These are phyloP conservation scores for Anthracocystis walkeri DNA, from an alignment of 1,284 basidiomycete genomes.

Conservation along the genomic window DNA sequence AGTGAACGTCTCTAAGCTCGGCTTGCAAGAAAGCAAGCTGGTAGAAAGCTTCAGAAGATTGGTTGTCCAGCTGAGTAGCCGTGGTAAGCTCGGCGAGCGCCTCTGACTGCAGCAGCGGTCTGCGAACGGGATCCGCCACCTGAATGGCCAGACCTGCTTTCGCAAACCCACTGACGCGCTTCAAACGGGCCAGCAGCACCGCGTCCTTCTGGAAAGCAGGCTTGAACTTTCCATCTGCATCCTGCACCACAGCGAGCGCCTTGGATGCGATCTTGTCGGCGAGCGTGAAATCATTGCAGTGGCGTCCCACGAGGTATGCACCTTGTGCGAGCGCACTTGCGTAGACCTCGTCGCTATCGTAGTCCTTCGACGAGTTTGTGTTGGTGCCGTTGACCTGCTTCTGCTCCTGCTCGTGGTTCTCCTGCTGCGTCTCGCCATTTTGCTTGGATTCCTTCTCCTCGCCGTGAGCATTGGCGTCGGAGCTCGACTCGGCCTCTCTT, in stretches of 20 bases:
- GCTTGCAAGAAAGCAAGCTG: slow-evolving; percentile 72
- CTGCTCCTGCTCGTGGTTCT: slow-evolving; percentile 4
- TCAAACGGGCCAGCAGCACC: slow-evolving; percentile 40
- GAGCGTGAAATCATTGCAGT: slow-evolving; percentile 45
- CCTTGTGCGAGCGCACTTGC: slow-evolving; percentile 58
- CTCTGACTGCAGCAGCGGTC: slow-evolving; percentile 32
- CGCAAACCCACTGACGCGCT: slow-evolving; percentile 52
- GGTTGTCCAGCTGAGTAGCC: slow-evolving; percentile 75
- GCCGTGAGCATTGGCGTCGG: slow-evolving; percentile 19
- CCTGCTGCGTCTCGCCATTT: slow-evolving; percentile 21
- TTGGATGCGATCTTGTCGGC: slow-evolving; percentile 55
- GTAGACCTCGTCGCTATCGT: slow-evolving; percentile 54
- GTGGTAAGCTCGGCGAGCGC: slow-evolving; percentile 72
- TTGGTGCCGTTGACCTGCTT: slow-evolving; percentile 18
- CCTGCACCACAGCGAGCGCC: slow-evolving; percentile 47
- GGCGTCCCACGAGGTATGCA: slow-evolving; percentile 47
- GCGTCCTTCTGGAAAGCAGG: slow-evolving; percentile 18
- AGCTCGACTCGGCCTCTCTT: slow-evolving; percentile 46
- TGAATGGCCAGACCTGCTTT: slow-evolving; percentile 47
- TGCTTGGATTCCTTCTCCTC: slow-evolving; percentile 13
- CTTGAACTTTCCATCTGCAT: slow-evolving; percentile 33
- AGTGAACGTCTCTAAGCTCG: slow-evolving; percentile 78
- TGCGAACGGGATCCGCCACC: slow-evolving; percentile 38
- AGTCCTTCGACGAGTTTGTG: slow-evolving; percentile 31
- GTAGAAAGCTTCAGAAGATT: slow-evolving; percentile 77